These are phyloP conservation scores for Boletus vermiculosoides DNA, from an alignment of 768 basidiomycete genomes.

Conservation along the genomic window DNA sequence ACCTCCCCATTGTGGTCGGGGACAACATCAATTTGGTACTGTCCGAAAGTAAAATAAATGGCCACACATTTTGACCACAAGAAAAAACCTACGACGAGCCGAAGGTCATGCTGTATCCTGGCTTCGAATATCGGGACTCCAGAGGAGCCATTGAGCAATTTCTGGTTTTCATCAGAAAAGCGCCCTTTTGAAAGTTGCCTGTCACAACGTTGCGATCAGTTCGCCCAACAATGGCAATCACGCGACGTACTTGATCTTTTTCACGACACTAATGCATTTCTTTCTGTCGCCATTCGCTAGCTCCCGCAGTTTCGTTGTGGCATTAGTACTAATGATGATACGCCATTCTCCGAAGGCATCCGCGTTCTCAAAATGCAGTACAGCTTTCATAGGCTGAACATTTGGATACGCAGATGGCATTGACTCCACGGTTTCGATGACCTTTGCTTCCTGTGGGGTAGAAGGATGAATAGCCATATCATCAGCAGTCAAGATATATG, in stretches of 20 bases:
- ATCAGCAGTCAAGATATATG: neutral
- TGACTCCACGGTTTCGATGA: neutral
- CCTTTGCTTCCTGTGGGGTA: neutral
- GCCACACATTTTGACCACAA: neutral
- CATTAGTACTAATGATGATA: constrained; percentile 53
- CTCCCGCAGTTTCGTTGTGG: constrained; percentile 49
- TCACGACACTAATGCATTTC: constrained; percentile 53
- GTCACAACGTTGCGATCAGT: neutral
- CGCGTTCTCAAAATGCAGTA: constrained; percentile 56
- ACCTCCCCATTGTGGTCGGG: constrained; percentile 35
- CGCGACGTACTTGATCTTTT: constrained; percentile 60
- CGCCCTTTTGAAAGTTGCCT: constrained; percentile 70
- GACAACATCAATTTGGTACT: constrained; percentile 53
- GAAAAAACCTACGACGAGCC: constrained; percentile 44
- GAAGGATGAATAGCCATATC: neutral
- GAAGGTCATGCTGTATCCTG: constrained; percentile 55
- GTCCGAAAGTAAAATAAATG: constrained; percentile 6
- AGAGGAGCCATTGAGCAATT: constrained; percentile 46
- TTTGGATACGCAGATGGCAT: constrained; percentile 36
- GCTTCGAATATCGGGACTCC: constrained; percentile 67
- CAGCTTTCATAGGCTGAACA: constrained; percentile 59
- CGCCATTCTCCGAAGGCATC: constrained; percentile 65
- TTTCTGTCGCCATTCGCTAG: constrained; percentile 44
- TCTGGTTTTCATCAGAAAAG: constrained; percentile 69
- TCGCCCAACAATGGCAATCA: neutral